Percentiles rank a stretch among this genome's conserved stretches.
Evolutionary conservation across 192 early-diverging fungal species (phyloP).

Genomic region (Backusella parvicylindrica): DNA sequence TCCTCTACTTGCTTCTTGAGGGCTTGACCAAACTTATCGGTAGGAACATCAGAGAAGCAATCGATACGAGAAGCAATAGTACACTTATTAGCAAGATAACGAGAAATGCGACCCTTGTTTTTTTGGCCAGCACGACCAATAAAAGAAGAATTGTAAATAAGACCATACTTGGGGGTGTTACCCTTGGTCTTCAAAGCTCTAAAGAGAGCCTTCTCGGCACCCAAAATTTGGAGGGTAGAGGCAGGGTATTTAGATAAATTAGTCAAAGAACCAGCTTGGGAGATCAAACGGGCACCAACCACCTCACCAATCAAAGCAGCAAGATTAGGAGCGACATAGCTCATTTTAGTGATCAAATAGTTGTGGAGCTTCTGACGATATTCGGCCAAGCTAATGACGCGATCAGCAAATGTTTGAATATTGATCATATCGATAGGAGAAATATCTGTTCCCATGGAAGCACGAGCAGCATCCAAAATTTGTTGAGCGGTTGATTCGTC

Average conservation of each 20-base stretch:
- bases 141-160: slow-evolving; percentile 94
- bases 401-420: slow-evolving; percentile 89
- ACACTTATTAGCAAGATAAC: slow-evolving; percentile 98
- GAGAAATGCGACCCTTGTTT: slow-evolving; percentile 98
- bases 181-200: slow-evolving; percentile 95
- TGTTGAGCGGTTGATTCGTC: slow-evolving; percentile 81
- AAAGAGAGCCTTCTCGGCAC: slow-evolving; percentile 97
- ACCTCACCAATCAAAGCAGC: slow-evolving; percentile 93
- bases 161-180: slow-evolving; percentile 97
- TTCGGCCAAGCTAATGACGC: slow-evolving; percentile 86
- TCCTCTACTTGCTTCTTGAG: slow-evolving; percentile 95
- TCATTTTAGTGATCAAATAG: slow-evolving; percentile 95
- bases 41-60: slow-evolving; percentile 86
- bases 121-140: slow-evolving; percentile 93
- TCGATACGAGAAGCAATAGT: slow-evolving; percentile 95
- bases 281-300: slow-evolving; percentile 95
- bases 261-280: slow-evolving; percentile 93
- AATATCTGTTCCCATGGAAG: slow-evolving; percentile 99
- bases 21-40: slow-evolving; percentile 88
- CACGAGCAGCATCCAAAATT: slow-evolving; percentile 88
- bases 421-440: slow-evolving; percentile 94
- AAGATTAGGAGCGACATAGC: slow-evolving; percentile 93
- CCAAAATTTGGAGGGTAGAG: slow-evolving; percentile 96
- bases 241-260: slow-evolving; percentile 97
- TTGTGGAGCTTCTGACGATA: slow-evolving; percentile 90